Base-by-base conservation (phyloP, 2,329 filamentous ascomycete genomes). In the Hypoxylon sp. region DNA sequence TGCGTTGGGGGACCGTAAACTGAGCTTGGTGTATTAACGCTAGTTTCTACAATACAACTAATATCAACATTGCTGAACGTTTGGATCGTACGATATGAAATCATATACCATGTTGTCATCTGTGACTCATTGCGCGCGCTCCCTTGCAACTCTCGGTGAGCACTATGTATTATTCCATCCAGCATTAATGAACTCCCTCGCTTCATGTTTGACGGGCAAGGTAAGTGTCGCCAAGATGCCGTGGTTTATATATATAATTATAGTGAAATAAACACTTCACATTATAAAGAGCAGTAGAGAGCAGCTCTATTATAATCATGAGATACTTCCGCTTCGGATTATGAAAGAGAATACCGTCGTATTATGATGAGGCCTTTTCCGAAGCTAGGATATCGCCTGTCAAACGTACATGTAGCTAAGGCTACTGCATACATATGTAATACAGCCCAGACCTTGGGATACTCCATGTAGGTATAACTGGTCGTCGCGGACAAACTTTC, bases 21-120 rank as follows among this genome's bases (percentile, higher is more conserved):
- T 30, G 44, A 44, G 33, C 37, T 46, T 58, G 37, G 58, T 51
- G n/a, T 57, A 35, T 40, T 40, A 42, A 31, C 37, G 55, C 58
- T 66, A 63, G 49, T 55, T 63, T 53, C 42, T 42, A 56, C 50
- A 58, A 59, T 70, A 64, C 49, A 70, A 64, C 46, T 70, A 67
- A 68, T 67, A 66, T 54, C 37, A 65, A 50, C 60, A 54, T 25
- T 60, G 44, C 54, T 57, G 61, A 51, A 31, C 14, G 35, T 25
- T 58, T 59, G 58, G 54, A 58, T 69, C 68, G 63, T 70, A 66
- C 42, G 40, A 40, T n/a, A 68, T 57, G 57, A 56, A 59, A 37
- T 57, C n/a, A 27, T 3, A 58, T 56, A 55, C 37, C 31, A 33
- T 8, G 37, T 27, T 14, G 13, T 33, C 30, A 11, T 17, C 3